phyloP scores from a whole-genome alignment of 163 green algal genomes.

The Coccomyxa subellipsoidea region DNA sequence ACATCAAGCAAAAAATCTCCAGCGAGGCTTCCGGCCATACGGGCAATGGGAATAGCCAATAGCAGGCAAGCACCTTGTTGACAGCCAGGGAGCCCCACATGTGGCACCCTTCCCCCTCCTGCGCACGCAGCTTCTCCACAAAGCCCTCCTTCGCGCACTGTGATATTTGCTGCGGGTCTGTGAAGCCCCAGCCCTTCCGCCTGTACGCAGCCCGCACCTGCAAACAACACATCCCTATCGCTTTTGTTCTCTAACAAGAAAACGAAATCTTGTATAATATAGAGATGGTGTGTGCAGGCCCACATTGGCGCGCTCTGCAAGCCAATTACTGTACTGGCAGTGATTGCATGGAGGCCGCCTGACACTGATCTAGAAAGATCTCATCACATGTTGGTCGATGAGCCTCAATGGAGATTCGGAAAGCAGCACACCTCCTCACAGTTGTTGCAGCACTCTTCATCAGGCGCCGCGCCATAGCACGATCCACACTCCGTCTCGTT shows the following conservation, averaged over 20 bases:
- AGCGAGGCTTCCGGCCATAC: no score
- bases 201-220: slow-evolving; percentile 88
- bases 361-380: no score
- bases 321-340: no score
- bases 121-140: slow-evolving; percentile 59
- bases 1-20: no score
- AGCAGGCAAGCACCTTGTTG: slow-evolving; percentile 52
- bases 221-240: neutral
- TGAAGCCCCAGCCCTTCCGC: slow-evolving; percentile 82
- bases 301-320: no score
- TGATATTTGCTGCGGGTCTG: slow-evolving; percentile 59
- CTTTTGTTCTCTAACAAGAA: no score
- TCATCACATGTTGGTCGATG: no score
- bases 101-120: slow-evolving; percentile 92
- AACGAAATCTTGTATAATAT: no score
- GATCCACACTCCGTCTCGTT: slow-evolving; percentile 67
- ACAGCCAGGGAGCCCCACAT: slow-evolving; percentile 88
- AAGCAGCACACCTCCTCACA: slow-evolving; percentile 77
- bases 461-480: slow-evolving; percentile 89
- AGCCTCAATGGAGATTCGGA: neutral
- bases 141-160: slow-evolving; percentile 90
- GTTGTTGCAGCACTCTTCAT: slow-evolving; percentile 89
- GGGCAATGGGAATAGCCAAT: no score
- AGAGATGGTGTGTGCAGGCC: no score
- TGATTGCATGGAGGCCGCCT: neutral